Base-by-base conservation (phyloP, 441 rosid species). In the Capsella rubella region DNA sequence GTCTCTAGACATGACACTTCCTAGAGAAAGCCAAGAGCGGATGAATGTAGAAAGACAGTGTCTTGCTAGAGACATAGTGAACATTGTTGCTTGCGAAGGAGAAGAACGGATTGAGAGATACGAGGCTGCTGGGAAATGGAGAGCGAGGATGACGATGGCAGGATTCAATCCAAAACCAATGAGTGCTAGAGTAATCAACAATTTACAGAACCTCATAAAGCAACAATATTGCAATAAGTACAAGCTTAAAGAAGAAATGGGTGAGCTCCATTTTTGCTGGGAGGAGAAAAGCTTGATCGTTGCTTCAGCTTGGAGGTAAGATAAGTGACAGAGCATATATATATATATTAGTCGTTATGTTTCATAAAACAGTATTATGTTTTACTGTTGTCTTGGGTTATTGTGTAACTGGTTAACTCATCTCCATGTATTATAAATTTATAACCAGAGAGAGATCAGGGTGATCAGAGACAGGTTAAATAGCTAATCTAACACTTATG, bases 91-190 rank as follows among this genome's bases (percentile, higher is more conserved):
- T 2, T 95, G 99, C 0, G 99, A 95, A 74, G 99, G 99, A 42
- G 97, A 93, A 79, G 98, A 93, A 68, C 84, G 99, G 67, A 91
- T 95, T 0, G 99, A 95, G 65, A 84, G 98, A 15, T 95, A 88
- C 4, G 99, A 95, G 67, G 92, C 84, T 65, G 98, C 99, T 0
- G 97, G 98, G 53, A 95, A 95, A 79, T 95, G 99, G 99, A 86
- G 97, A 63, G 95, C 95, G 6, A 90, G 99, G 79, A 93, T 95
- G 98, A 86, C 10, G 78, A 95, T 95, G 99, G 98, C 99, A 0
- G 98, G 97, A 42, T 95, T 95, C 76, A 78, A 55, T 42, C 73
- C 97, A 12, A 80, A 82, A 60, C 80, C 91, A 31, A 84, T 95
- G 87, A 83, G 91, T 68, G 50, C 79, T 25, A 72, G 72, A 43